phyloP scores from a whole-genome alignment of 139 green algal species.

The Coccomyxa sp. region DNA sequence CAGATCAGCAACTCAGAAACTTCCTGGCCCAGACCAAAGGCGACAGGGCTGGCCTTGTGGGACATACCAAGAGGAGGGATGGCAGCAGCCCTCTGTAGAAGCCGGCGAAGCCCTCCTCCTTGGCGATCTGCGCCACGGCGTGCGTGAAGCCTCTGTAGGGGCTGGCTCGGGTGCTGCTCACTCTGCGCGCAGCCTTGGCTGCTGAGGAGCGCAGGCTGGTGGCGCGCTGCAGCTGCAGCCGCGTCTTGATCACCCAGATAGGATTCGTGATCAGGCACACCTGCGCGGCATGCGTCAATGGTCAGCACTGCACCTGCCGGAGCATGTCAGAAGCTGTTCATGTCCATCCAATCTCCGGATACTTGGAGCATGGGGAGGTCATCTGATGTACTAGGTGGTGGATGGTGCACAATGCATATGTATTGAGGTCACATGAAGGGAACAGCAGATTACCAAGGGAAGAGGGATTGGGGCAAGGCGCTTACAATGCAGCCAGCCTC shows the following conservation, averaged over 20 bases:
- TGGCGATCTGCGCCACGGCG: slow-evolving; percentile 60
- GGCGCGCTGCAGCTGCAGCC: slow-evolving; percentile 78
- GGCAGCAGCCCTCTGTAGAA: slow-evolving; percentile 88
- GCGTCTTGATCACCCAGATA: slow-evolving; percentile 93
- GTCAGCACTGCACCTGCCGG: neutral
- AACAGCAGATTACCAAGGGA: neutral
- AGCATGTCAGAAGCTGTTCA: neutral
- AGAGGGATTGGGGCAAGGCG: neutral
- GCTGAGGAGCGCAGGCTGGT: neutral
- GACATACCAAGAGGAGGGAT: slow-evolving; percentile 80
- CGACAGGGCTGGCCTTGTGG: neutral
- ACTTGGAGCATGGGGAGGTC: no score
- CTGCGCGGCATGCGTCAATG: slow-evolving; percentile 19
- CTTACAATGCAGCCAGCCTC: slow-evolving; percentile 71
- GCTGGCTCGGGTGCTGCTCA: neutral
- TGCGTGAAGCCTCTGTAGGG: slow-evolving; percentile 69
- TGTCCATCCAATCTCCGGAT: no score
- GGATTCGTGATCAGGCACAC: slow-evolving; percentile 88
- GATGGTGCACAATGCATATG: no score
- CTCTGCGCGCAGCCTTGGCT: neutral
- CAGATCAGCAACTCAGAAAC: no score
- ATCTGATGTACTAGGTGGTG: no score
- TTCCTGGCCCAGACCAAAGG: neutral
- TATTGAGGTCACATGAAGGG: neutral
- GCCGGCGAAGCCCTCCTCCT: slow-evolving; percentile 73